phyloP scores from a whole-genome alignment of 208 protist genomes.

The Wallacemonas sp. region DNA sequence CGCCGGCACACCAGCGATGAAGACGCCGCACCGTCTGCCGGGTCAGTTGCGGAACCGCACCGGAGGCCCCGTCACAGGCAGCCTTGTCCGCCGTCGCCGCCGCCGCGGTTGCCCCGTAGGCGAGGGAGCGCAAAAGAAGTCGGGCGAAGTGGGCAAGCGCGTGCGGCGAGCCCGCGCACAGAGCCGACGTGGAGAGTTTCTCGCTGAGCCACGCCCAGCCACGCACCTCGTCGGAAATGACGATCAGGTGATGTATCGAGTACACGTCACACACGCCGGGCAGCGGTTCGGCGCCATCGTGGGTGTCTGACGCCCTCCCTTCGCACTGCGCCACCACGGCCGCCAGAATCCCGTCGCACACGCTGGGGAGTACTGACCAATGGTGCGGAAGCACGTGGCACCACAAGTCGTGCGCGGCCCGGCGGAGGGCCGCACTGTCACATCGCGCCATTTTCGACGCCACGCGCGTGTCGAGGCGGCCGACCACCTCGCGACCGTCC shows the following conservation, averaged over 20 bases:
- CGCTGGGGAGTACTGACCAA: conserved; percentile 1
- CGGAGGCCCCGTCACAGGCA: too few species aligned
- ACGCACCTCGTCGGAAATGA: background rate
- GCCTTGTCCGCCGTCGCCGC: too few species aligned
- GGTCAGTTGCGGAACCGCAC: background rate
- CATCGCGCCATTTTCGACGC: background rate
- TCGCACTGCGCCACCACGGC: too few species aligned
- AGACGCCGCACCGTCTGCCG: background rate
- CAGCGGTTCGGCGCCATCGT: too few species aligned
- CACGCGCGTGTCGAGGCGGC: background rate
- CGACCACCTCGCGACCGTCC: background rate
- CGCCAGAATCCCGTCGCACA: background rate
- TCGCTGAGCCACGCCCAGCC: conserved; percentile 1
- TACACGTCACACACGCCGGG: too few species aligned
- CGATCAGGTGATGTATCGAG: conserved; percentile 6
- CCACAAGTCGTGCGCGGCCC: background rate
- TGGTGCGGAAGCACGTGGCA: background rate
- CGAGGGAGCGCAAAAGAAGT: background rate
- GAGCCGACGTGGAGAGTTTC: background rate
- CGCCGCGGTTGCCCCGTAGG: background rate
- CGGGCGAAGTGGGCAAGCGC: background rate
- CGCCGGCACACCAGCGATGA: background rate
- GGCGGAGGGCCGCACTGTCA: background rate
- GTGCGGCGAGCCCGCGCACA: background rate
- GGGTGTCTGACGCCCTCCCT: too few species aligned